Conservation (phyloP, 805 yeast genomes). For the Lipomyces starkeyi region DNA sequence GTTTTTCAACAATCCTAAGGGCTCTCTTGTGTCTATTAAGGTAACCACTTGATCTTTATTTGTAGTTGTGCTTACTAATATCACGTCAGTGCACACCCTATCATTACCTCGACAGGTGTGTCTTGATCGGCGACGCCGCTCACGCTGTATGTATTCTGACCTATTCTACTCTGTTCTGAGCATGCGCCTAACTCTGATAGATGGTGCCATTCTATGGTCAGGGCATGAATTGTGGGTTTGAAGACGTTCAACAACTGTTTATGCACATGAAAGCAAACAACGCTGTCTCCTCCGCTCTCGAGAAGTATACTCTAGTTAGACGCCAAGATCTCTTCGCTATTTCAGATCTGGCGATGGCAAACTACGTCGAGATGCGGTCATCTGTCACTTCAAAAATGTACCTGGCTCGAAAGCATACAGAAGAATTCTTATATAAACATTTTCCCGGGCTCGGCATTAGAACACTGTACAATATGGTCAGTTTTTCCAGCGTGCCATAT, state of each 20-base stretch:
- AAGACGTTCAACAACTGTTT: conserved; percentile 77
- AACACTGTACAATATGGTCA: conserved; percentile 82
- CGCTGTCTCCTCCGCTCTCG: conserved; percentile 53
- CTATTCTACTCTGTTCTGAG: background rate
- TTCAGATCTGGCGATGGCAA: conserved; percentile 75
- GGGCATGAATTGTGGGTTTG: conserved; percentile 96
- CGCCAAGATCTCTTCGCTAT: conserved; percentile 75
- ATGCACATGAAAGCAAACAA: conserved; percentile 48
- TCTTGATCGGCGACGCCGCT: conserved; percentile 90
- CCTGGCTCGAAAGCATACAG: conserved; percentile 69
- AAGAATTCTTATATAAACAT: conserved; percentile 74
- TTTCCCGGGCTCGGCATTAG: conserved; percentile 56
- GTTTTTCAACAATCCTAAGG: conserved; percentile 68
- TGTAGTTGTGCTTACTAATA: background rate
- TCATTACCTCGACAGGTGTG: conserved; percentile 63
- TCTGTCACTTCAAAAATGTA: conserved; percentile 69
- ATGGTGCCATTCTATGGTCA: conserved; percentile 99
- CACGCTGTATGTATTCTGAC: conserved; percentile 57
- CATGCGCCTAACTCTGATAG: background rate
- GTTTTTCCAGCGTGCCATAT: conserved; percentile 82
- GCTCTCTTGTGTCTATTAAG: conserved; percentile 74
- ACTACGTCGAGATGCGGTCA: conserved; percentile 86
- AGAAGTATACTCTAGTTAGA: conserved; percentile 59
- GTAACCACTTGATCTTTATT: background rate
- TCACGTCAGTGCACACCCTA: conserved; percentile 63